Conservation (phyloP, 2,329 filamentous ascomycete species). For the Neofusicoccum umdonicola region DNA sequence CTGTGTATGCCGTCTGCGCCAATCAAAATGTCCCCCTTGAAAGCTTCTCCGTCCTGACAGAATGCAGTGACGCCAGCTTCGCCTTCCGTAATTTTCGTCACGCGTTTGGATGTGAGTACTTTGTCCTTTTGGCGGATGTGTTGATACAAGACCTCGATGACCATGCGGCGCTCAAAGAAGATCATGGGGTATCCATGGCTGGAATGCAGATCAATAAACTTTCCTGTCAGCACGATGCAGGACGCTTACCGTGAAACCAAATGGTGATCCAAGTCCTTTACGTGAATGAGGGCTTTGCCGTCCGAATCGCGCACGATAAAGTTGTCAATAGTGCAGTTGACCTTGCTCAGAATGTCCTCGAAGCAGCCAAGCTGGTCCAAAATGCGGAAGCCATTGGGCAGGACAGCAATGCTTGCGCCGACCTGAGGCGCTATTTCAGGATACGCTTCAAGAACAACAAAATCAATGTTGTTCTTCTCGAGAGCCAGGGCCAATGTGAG, state of each 20-base stretch:
- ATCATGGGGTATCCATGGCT: slow-evolving; percentile 19
- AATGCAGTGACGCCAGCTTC: background rate
- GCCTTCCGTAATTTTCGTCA: background rate
- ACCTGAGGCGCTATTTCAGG: slow-evolving; percentile 22
- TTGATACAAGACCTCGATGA: slow-evolving; percentile 23
- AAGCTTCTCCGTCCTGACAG: slow-evolving; percentile 3
- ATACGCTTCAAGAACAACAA: slow-evolving; percentile 22
- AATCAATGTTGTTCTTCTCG: slow-evolving; percentile 8
- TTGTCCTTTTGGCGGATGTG: slow-evolving; percentile 24
- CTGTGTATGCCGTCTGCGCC: slow-evolving; percentile 16
- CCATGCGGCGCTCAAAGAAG: slow-evolving; percentile 17
- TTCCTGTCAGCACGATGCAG: background rate
- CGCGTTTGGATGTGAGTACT: slow-evolving; percentile 18
- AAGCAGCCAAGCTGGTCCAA: slow-evolving; percentile 27
- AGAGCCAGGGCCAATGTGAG: slow-evolving; percentile 7
- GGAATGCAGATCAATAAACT: too few species aligned
- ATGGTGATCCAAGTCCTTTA: background rate
- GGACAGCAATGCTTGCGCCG: slow-evolving; percentile 23
- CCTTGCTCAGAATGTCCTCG: background rate
- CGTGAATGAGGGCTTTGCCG: background rate
- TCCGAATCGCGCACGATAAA: background rate
- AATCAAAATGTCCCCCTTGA: slow-evolving; percentile 4
- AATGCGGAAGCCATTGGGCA: slow-evolving; percentile 22
- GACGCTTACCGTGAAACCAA: background rate
- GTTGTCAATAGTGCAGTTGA: background rate